phyloP scores from a whole-genome alignment of 805 yeast species.

The Candida sanyiensis region DNA sequence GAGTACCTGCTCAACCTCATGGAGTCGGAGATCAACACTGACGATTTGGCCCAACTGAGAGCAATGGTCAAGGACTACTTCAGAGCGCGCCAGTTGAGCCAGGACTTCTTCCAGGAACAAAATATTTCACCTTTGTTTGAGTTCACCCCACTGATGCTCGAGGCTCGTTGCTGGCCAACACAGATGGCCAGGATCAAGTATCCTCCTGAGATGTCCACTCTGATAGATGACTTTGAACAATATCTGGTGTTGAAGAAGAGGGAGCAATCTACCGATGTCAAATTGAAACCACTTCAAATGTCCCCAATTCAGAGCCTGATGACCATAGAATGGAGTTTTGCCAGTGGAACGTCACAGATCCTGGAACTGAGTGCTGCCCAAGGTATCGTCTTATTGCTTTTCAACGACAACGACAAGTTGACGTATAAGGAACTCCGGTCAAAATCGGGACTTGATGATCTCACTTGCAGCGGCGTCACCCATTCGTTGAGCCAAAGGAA shows the following conservation, averaged over 20 bases:
- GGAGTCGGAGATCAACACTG: constrained; percentile 15
- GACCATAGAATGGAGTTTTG: constrained; percentile 16
- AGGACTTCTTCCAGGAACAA: not conserved
- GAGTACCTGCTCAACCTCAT: constrained; percentile 7
- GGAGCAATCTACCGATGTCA: not conserved
- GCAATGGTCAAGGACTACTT: constrained; percentile 21
- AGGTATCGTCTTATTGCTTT: constrained; percentile 18
- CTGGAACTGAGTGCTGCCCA: constrained; percentile 19
- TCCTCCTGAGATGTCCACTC: constrained; percentile 9
- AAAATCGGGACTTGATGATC: constrained; percentile 15
- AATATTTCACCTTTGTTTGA: constrained; percentile 1
- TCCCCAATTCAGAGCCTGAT: constrained; percentile 20
- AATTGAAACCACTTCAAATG: constrained; percentile 15
- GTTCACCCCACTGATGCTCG: constrained; percentile 20
- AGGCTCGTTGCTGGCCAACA: constrained; percentile 19
- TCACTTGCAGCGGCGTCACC: constrained; percentile 14
- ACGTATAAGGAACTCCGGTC: constrained; percentile 13
- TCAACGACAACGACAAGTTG: constrained; percentile 16
- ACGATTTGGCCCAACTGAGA: constrained; percentile 10
- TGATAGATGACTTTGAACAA: constrained; percentile 10
- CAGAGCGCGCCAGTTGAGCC: constrained; percentile 4
- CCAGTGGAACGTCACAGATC: constrained; percentile 13
- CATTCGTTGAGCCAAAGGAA: constrained; percentile 23
- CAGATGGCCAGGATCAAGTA: constrained; percentile 7
- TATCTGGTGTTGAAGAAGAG: constrained; percentile 13